These are phyloP conservation scores for Entomophthora muscae DNA, from an alignment of 371 early-diverging fungal genomes.

Conservation along the genomic window DNA sequence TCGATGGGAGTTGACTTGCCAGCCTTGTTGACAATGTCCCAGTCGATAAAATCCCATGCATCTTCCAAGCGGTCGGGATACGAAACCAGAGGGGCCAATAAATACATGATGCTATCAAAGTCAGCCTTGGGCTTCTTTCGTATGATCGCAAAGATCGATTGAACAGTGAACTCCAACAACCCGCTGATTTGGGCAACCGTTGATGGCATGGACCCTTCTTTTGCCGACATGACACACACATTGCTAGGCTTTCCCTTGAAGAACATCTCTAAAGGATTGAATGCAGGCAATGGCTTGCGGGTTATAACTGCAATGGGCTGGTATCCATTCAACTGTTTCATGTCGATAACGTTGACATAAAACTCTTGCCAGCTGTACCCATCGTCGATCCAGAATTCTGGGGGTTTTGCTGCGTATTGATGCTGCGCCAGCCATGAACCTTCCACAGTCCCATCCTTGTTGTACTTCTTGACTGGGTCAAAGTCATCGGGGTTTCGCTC, in stretches of 20 bases:
- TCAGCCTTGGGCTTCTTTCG: constrained; percentile 30
- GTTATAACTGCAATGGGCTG: constrained; percentile 30
- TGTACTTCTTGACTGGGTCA: constrained; percentile 7
- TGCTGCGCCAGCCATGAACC: constrained; percentile 10
- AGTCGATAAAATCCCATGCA: constrained; percentile 24
- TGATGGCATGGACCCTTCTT: constrained; percentile 12
- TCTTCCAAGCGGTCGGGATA: constrained; percentile 10
- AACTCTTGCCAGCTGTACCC: neutral
- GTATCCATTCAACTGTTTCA: constrained; percentile 15
- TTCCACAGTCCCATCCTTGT: constrained; percentile 8
- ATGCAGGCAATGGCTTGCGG: constrained; percentile 21
- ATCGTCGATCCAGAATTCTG: constrained; percentile 11
- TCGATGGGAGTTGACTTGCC: constrained; percentile 10
- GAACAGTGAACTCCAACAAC: constrained; percentile 29
- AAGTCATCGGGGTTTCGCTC: constrained; percentile 9
- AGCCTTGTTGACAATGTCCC: constrained; percentile 24
- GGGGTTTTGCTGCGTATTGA: constrained; percentile 10
- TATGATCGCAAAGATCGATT: constrained; percentile 23
- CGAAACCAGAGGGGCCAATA: constrained; percentile 27
- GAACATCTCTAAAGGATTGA: constrained; percentile 23
- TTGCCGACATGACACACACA: constrained; percentile 11
- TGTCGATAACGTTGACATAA: constrained; percentile 10
- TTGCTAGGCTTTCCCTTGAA: constrained; percentile 15
- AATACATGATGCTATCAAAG: constrained; percentile 27
- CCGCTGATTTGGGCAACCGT: constrained; percentile 17